Percentiles rank a stretch among this genome's conserved stretches.
These are phyloP conservation scores for Solanum piurae DNA, from an alignment of 257 asterid genomes.

Conservation along the genomic window DNA sequence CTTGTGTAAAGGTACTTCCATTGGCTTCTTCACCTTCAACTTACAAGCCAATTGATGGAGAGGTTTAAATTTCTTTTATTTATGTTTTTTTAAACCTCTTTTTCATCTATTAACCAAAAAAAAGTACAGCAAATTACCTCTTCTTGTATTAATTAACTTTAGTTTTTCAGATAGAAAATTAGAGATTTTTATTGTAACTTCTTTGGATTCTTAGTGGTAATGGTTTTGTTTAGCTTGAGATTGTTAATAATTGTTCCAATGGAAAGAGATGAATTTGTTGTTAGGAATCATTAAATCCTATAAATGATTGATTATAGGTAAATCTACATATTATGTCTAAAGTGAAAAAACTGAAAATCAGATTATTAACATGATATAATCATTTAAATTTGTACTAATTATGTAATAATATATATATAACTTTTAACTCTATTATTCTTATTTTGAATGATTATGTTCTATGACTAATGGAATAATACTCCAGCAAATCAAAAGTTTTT, in stretches of 20 bases:
- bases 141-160: constrained; percentile 4
- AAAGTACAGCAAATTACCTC: constrained; percentile 3
- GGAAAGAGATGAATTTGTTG: background rate
- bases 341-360: background rate
- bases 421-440: background rate
- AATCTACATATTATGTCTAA: background rate
- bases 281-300: background rate
- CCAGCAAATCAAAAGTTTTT: background rate
- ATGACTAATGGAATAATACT: background rate
- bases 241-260: background rate
- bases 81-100: constrained; percentile 1
- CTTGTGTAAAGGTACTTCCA: constrained; percentile 53
- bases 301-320: background rate
- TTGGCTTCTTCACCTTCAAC: constrained; percentile 48
- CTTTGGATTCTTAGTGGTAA: background rate
- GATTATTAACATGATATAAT: background rate
- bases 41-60: constrained; percentile 7
- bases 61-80: constrained; percentile 14
- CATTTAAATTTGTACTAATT: background rate
- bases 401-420: background rate
- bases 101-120: constrained; percentile 9
- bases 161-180: constrained; percentile 3
- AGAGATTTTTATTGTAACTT: background rate
- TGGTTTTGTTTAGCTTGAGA: background rate
- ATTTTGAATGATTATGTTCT: background rate